Conservation (phyloP, 176 grass and related monocot genomes). For the Carex pumila region DNA sequence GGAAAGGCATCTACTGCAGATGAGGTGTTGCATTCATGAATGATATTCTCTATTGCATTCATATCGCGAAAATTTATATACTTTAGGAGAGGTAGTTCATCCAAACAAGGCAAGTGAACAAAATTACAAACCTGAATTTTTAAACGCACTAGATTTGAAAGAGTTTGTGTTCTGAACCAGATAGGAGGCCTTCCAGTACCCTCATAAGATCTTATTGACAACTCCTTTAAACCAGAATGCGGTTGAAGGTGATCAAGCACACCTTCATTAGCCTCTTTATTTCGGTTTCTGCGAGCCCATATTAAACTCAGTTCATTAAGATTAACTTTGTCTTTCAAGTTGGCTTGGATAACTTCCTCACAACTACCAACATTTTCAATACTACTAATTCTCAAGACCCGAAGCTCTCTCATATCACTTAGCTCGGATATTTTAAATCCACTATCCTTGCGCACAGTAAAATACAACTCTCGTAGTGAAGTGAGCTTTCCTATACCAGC, state of each 20-base stretch:
- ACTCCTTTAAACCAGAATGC: conserved; percentile 8
- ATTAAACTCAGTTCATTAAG: not conserved
- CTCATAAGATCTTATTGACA: not conserved
- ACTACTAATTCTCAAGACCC: not conserved
- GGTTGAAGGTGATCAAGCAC: conserved; percentile 28
- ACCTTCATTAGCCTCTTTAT: not conserved
- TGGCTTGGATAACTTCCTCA: conserved; percentile 14
- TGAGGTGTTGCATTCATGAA: not conserved
- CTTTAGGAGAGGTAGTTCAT: conserved; percentile 7
- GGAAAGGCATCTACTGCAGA: not conserved
- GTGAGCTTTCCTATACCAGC: conserved; percentile 12
- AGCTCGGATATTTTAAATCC: conserved; percentile 14
- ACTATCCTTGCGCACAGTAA: not conserved
- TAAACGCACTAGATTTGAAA: not conserved
- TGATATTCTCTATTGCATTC: not conserved
- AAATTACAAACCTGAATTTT: not conserved
- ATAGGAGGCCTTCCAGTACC: not conserved
- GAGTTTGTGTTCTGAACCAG: not conserved
- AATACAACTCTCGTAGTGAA: conserved; percentile 9
- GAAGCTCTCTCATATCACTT: conserved; percentile 20
- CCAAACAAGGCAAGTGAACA: not conserved
- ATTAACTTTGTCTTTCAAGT: conserved; percentile 1
- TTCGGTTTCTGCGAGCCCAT: not conserved
- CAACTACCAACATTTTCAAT: conserved; percentile 3
- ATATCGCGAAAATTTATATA: not conserved